A percentile compares a stretch with the other conserved stretches of the same genome.
These are phyloP conservation scores for Aureobasidium musti DNA, from an alignment of 2,329 filamentous ascomycete species.

Conservation along the genomic window DNA sequence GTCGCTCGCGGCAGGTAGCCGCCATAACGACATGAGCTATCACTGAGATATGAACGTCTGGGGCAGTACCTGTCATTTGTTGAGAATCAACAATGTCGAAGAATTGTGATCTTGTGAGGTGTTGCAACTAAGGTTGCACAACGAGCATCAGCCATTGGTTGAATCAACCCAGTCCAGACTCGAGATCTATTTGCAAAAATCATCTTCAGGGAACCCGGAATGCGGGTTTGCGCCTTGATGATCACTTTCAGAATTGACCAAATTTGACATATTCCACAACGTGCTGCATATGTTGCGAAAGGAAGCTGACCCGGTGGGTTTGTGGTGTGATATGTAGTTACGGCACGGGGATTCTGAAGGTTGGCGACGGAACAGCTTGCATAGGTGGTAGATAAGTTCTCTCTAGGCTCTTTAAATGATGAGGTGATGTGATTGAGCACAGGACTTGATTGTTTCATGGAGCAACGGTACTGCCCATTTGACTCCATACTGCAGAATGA, in stretches of 20 bases:
- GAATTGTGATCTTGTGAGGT: not conserved
- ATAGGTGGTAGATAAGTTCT: not conserved
- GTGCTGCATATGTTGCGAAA: constrained; percentile 18
- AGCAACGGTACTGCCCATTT: constrained; percentile 10
- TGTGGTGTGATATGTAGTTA: constrained; percentile 19
- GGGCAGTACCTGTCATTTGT: constrained; percentile 2
- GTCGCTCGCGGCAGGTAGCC: constrained; percentile 1
- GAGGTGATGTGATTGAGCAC: not conserved
- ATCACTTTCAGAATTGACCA: not conserved
- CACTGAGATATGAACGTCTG: not conserved
- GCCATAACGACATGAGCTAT: not conserved
- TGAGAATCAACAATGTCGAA: not conserved
- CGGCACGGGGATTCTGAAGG: not conserved
- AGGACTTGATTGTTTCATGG: constrained; percentile 20
- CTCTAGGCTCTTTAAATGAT: not conserved
- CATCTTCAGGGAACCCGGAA: not conserved
- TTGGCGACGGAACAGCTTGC: constrained; percentile 19
- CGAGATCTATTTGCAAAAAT: not conserved
- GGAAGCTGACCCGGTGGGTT: not conserved
- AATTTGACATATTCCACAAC: constrained; percentile 14
- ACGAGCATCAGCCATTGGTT: not conserved
- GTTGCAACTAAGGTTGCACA: not conserved
- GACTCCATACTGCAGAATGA: constrained; percentile 1
- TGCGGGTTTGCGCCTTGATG: not conserved
- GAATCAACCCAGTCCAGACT: not conserved